Evolutionary conservation across 306 rosid genomes (phyloP), one percentile per base, ranked within the genome.

Genomic region (Sophora flavescens): DNA sequence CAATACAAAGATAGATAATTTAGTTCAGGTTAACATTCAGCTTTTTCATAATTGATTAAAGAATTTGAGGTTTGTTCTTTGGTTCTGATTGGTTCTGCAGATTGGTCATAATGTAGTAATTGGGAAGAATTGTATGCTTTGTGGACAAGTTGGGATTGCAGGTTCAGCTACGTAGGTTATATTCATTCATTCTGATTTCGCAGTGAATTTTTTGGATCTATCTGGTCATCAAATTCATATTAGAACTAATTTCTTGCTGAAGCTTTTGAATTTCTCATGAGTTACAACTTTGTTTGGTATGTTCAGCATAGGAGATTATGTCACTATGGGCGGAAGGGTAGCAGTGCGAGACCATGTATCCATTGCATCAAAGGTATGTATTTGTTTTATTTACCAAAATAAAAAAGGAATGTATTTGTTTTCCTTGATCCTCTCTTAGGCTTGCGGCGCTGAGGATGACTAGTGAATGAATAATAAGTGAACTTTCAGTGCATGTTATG

Each of bases 61-160:
- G 6, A 2, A 26, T 61, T 12, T 70, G 63, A 62, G 17, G 33
- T 58, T 54, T 54, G 48, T 61, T 51, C 58, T 22, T 44, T 53
- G 36, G 17, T 48, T 84, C 76, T 90, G 70, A 70, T 80, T 58
- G 77, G 68, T 51, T 82, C 80, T 86, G 81, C 88, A 95, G 98
- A 87, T 92, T 52, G 97, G 91, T 72, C 97, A 92, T 77, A 95
- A 92, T 89, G 97, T 92, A 72, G 89, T 89, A 39, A 84, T 92
- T 74, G 98, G 93, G 79, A 84, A 87, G 68, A 85, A 77, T 64
- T 95, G 98, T 83, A 77, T 92, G 89, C 91, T 95, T 58, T 92
- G 98, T 89, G 98, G 97, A 60, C 97, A 92, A 90, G 97, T 85
- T 72, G 98, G 98, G 68, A 89, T 95, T 85, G 97, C 97, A 45